A percentile compares a stretch with the other conserved stretches of the same genome.
These are phyloP conservation scores for Rubroboletus satanas DNA, from an alignment of 768 basidiomycete genomes.

Conservation along the genomic window DNA sequence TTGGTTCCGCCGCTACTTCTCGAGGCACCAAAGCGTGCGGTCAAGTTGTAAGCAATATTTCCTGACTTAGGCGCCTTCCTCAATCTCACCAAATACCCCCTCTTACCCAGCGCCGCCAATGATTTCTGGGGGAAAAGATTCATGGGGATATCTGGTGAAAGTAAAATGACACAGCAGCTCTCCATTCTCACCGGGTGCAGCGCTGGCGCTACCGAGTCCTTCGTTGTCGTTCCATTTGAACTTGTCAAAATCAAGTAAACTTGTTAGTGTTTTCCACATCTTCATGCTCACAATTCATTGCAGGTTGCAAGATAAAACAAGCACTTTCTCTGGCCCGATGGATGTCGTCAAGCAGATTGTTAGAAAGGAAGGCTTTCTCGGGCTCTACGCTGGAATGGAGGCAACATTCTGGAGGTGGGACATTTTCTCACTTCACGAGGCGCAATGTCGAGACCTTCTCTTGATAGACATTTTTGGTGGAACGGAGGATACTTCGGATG, in stretches of 20 bases:
- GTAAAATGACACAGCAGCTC: conserved; percentile 85
- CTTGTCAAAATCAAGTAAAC: conserved; percentile 79
- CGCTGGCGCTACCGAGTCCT: conserved; percentile 94
- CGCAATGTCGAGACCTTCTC: neutral
- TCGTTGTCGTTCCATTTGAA: conserved; percentile 96
- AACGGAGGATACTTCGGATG: conserved; percentile 95
- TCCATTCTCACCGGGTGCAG: conserved; percentile 88
- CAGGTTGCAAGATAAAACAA: conserved; percentile 89
- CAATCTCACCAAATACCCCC: neutral
- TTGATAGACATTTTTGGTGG: conserved; percentile 74
- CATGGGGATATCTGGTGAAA: conserved; percentile 55
- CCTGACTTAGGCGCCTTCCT: neutral
- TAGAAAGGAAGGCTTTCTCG: conserved; percentile 73
- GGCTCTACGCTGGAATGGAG: conserved; percentile 93
- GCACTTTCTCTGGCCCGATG: conserved; percentile 86
- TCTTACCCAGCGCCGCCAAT: conserved; percentile 62
- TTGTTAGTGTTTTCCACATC: conserved; percentile 19
- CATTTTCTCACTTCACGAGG: neutral
- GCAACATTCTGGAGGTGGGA: conserved; percentile 91
- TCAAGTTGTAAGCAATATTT: conserved; percentile 69
- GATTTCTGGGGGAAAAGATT: conserved; percentile 95
- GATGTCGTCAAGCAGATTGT: conserved; percentile 85
- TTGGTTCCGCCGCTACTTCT: conserved; percentile 93
- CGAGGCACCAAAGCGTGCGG: conserved; percentile 97
- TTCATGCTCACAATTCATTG: neutral